A percentile compares a stretch with the other conserved stretches of the same genome.
These are phyloP conservation scores for Cystoisospora suis DNA, from an alignment of 169 alveolate species.

Conservation along the genomic window DNA sequence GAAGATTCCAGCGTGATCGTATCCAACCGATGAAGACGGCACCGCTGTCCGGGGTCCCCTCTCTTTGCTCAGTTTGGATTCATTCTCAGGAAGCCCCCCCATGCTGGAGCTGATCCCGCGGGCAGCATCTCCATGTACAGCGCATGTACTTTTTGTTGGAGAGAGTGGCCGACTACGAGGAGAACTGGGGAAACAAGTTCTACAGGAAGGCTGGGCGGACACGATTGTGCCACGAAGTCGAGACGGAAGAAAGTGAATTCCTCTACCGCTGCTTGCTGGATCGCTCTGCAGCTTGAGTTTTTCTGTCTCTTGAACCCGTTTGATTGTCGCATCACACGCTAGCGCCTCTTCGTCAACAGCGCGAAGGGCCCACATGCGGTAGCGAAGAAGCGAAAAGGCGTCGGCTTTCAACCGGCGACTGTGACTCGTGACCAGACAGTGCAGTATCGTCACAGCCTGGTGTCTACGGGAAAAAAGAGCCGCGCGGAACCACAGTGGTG, in stretches of 20 bases:
- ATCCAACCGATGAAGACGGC: neutral
- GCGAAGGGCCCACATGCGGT: neutral
- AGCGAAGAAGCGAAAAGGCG: neutral
- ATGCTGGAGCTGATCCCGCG: neutral
- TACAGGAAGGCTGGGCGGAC: too few relatives aligned
- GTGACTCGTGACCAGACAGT: neutral
- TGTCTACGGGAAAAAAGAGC: too few relatives aligned
- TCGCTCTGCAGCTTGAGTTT: too few relatives aligned
- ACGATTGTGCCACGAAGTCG: too few relatives aligned
- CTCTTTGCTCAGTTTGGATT: neutral
- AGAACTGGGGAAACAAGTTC: neutral
- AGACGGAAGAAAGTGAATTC: too few relatives aligned
- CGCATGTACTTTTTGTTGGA: neutral
- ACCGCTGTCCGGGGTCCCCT: neutral
- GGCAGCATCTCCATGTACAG: neutral
- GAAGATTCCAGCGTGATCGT: neutral
- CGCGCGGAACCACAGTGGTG: too few relatives aligned
- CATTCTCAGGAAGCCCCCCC: too few relatives aligned
- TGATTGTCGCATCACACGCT: neutral
- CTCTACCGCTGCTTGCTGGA: too few relatives aligned
- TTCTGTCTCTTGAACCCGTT: neutral
- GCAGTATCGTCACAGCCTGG: neutral
- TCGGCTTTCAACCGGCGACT: slow-evolving; percentile 4
- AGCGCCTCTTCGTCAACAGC: slow-evolving; percentile 12
- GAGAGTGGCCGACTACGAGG: neutral